phyloP scores from a whole-genome alignment of 176 grass and related monocot species.

The Dendrocalamus sinicus region DNA sequence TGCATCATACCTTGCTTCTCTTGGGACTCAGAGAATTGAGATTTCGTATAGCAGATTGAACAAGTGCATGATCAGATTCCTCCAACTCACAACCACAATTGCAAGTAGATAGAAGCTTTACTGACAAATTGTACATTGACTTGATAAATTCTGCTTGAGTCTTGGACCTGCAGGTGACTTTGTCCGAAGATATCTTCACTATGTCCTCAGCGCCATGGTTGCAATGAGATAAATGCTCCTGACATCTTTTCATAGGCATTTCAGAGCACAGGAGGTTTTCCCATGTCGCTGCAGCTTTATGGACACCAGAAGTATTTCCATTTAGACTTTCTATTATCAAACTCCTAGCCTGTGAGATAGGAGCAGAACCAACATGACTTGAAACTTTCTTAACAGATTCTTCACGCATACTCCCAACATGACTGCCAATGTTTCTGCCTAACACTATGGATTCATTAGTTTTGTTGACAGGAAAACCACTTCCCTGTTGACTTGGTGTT shows the following conservation, averaged over 20 bases:
- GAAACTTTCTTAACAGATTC: constrained; percentile 26
- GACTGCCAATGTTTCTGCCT: neutral
- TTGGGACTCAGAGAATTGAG: constrained; percentile 54
- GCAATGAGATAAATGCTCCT: constrained; percentile 33
- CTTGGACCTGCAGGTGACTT: constrained; percentile 18
- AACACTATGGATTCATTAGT: neutral
- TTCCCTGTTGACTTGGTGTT: constrained; percentile 25
- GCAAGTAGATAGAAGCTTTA: constrained; percentile 50
- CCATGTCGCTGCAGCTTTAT: constrained; percentile 23
- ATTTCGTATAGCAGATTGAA: constrained; percentile 54
- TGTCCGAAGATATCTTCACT: constrained; percentile 23
- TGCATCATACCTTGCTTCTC: constrained; percentile 46
- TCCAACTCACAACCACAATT: constrained; percentile 40
- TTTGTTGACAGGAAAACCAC: constrained; percentile 9
- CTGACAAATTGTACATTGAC: constrained; percentile 59
- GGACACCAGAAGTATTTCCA: constrained; percentile 18
- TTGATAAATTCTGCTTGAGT: constrained; percentile 46
- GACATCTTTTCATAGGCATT: constrained; percentile 23
- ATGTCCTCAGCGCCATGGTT: neutral
- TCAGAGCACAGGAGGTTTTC: constrained; percentile 29
- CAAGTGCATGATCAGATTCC: constrained; percentile 50
- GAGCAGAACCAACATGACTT: constrained; percentile 21
- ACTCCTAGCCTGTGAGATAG: constrained; percentile 1
- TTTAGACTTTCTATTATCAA: constrained; percentile 24
- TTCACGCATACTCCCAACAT: constrained; percentile 21